Conservation (phyloP, 2,329 filamentous ascomycete genomes). For the Leptographium wingfieldii region DNA sequence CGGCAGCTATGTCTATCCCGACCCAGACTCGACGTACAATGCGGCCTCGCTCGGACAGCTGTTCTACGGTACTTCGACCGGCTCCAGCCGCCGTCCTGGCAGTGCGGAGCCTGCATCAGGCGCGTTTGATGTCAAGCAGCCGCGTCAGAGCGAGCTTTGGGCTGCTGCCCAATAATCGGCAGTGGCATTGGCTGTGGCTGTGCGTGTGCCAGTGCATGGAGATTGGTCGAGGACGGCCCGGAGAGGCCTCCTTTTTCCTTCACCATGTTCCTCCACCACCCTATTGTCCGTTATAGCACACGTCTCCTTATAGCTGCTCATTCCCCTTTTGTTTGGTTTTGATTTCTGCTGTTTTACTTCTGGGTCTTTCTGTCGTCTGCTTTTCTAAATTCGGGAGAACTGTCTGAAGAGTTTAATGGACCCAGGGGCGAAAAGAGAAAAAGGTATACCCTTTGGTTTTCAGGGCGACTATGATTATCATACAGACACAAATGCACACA, state of each 20-base stretch:
- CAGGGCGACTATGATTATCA: not conserved
- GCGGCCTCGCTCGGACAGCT: constrained; percentile 50
- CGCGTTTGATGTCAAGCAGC: constrained; percentile 23
- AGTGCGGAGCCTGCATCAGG: constrained; percentile 50
- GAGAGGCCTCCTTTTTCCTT: no score
- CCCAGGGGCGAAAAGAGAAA: not conserved
- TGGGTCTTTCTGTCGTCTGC: not conserved
- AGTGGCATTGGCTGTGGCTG: not conserved
- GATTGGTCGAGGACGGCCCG: no score
- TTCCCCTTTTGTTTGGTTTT: not conserved
- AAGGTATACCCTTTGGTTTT: not conserved
- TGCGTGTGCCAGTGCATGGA: not conserved
- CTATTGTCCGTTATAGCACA: not conserved
- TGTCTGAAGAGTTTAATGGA: not conserved
- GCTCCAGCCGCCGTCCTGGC: constrained; percentile 51
- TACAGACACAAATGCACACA: not conserved
- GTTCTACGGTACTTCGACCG: constrained; percentile 49
- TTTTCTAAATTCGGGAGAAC: not conserved
- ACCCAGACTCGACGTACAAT: constrained; percentile 58
- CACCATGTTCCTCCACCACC: not conserved
- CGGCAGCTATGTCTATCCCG: constrained; percentile 63
- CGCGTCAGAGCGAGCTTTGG: constrained; percentile 43
- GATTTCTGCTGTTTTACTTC: not conserved
- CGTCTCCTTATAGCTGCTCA: not conserved
- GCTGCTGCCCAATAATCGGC: constrained; percentile 29